These are phyloP conservation scores for Teunomyces aglyptinius DNA, from an alignment of 805 yeast species.

Conservation along the genomic window DNA sequence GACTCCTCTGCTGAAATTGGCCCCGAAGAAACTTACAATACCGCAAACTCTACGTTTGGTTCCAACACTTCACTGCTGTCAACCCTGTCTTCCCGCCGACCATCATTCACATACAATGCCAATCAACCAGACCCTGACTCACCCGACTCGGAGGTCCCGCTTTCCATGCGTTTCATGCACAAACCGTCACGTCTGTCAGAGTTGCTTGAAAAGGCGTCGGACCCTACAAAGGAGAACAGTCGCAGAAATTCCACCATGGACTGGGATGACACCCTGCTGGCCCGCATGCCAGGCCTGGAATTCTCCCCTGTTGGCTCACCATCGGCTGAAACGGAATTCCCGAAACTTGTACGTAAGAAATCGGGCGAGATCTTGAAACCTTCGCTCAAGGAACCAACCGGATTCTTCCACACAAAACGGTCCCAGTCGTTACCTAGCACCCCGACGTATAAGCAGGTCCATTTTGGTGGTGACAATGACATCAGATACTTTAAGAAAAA, in stretches of 20 bases:
- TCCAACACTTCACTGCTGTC: neutral
- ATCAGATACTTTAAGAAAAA: conserved; percentile 69
- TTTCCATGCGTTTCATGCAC: conserved; percentile 37
- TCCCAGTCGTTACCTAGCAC: conserved; percentile 43
- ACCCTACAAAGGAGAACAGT: conserved; percentile 29
- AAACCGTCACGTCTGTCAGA: conserved; percentile 36
- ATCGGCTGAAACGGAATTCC: neutral
- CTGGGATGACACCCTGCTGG: neutral
- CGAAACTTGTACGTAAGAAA: conserved; percentile 65
- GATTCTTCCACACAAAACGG: conserved; percentile 29
- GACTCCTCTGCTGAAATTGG: conserved; percentile 1
- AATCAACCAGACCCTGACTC: neutral
- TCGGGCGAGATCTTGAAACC: conserved; percentile 85
- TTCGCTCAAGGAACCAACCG: conserved; percentile 52
- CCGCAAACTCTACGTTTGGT: neutral
- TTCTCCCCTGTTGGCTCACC: neutral
- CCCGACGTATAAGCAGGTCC: conserved; percentile 71
- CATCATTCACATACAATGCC: conserved; percentile 8
- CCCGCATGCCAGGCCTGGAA: neutral
- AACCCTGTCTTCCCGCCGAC: conserved; percentile 2
- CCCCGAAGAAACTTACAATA: neutral
- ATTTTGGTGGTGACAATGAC: conserved; percentile 67
- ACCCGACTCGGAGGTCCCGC: conserved; percentile 15
- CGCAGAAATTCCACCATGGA: conserved; percentile 19
- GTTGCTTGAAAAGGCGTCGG: conserved; percentile 29